phyloP scores from a whole-genome alignment of 768 basidiomycete species.

The Dictyophora rubrovolvata region DNA sequence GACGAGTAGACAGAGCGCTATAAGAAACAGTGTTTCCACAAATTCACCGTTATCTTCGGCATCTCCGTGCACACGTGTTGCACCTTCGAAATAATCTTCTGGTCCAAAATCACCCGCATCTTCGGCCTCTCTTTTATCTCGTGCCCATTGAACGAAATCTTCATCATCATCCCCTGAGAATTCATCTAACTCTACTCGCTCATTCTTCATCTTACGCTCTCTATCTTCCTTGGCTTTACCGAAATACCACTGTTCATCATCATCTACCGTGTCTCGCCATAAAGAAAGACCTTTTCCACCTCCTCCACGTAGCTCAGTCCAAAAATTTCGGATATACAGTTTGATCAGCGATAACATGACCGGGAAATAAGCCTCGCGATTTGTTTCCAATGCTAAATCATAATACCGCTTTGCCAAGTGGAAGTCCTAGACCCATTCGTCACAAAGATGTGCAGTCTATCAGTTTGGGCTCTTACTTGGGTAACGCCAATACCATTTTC shows the following conservation, averaged over 20 bases:
- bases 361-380: conserved; percentile 81
- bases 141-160: conserved; percentile 74
- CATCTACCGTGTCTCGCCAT: conserved; percentile 54
- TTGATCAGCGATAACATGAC: conserved; percentile 74
- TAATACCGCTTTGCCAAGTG: conserved; percentile 95
- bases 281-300: conserved; percentile 49
- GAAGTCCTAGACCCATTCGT: conserved; percentile 55
- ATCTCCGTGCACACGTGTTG: conserved; percentile 41
- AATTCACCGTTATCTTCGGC: conserved; percentile 64
- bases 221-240: conserved; percentile 71
- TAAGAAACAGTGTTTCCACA: conserved; percentile 68
- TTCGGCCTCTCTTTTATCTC: conserved; percentile 61
- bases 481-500: conserved; percentile 91
- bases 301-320: conserved; percentile 71
- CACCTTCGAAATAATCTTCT: conserved; percentile 74
- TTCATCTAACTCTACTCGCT: conserved; percentile 8
- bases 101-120: conserved; percentile 70
- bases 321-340: conserved; percentile 73
- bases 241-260: conserved; percentile 69
- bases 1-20: conserved; percentile 61
- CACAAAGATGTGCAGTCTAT: neutral
- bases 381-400: conserved; percentile 81
- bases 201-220: conserved; percentile 7
- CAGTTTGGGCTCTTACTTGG: conserved; percentile 40
- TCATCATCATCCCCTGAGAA: conserved; percentile 38